These are phyloP conservation scores for Pseudoneurospora amorphoporcata DNA, from an alignment of 495 filamentous ascomycete genomes.

Conservation along the genomic window DNA sequence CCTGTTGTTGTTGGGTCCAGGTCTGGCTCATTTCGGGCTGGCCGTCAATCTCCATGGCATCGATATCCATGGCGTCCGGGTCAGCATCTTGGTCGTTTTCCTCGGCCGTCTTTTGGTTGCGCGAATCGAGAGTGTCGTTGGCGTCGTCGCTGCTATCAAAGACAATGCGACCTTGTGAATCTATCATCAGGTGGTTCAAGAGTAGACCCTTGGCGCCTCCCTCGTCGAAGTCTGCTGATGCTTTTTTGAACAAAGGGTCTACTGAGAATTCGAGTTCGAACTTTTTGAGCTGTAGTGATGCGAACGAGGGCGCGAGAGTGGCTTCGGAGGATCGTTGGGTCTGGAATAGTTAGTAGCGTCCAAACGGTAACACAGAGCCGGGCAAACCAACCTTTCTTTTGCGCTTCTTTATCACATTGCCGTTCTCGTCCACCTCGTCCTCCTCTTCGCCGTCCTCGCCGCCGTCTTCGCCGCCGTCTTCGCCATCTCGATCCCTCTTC, in stretches of 20 bases:
- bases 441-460: slow-evolving; percentile 65
- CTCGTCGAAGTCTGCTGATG: slow-evolving; percentile 95
- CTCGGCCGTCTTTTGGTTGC: slow-evolving; percentile 33
- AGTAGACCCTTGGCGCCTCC: slow-evolving; percentile 93
- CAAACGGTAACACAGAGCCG: background rate
- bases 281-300: slow-evolving; percentile 85
- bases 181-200: slow-evolving; percentile 90
- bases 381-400: slow-evolving; percentile 47
- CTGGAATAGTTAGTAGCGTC: background rate
- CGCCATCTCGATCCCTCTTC: slow-evolving; percentile 46
- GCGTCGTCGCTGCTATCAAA: slow-evolving; percentile 96
- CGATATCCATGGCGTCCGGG: slow-evolving; percentile 18
- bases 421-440: slow-evolving; percentile 72
- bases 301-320: slow-evolving; percentile 80
- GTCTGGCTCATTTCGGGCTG: slow-evolving; percentile 22
- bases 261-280: slow-evolving; percentile 96
- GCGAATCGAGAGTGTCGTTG: slow-evolving; percentile 43
- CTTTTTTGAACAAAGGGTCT: slow-evolving; percentile 97
- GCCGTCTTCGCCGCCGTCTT: slow-evolving; percentile 50
- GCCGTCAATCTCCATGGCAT: slow-evolving; percentile 14
- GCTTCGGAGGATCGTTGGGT: slow-evolving; percentile 76
- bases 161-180: slow-evolving; percentile 82
- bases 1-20: slow-evolving; percentile 10
- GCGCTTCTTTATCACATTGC: slow-evolving; percentile 58
- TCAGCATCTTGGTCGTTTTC: slow-evolving; percentile 38